These are phyloP conservation scores for Xylariaceae sp. DNA, from an alignment of 2,329 filamentous ascomycete genomes.

Conservation along the genomic window DNA sequence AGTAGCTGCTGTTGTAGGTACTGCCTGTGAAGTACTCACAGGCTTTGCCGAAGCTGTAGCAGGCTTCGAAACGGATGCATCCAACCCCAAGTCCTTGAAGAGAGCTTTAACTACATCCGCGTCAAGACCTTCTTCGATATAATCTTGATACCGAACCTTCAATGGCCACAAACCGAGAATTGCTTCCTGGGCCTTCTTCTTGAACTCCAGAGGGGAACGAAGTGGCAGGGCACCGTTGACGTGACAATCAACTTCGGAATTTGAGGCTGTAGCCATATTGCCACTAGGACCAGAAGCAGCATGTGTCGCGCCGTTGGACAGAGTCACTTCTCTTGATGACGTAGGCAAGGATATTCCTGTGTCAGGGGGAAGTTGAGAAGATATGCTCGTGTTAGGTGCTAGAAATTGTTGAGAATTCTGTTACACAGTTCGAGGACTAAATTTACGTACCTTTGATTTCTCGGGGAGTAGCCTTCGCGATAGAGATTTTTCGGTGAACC, in stretches of 20 bases:
- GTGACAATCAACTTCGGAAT: background rate
- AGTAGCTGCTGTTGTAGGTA: slow-evolving; percentile 1
- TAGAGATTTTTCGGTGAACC: slow-evolving; percentile 42
- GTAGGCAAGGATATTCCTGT: background rate
- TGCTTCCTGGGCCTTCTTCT: slow-evolving; percentile 68
- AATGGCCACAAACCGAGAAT: slow-evolving; percentile 68
- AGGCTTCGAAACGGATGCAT: slow-evolving; percentile 44
- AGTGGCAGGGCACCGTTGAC: slow-evolving; percentile 23
- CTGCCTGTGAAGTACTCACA: slow-evolving; percentile 4
- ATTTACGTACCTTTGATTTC: slow-evolving; percentile 34
- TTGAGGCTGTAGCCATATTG: background rate
- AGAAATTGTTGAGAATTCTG: slow-evolving; percentile 4
- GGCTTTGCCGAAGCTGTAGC: slow-evolving; percentile 12
- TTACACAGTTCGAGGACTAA: background rate
- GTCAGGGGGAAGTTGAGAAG: slow-evolving; percentile 4
- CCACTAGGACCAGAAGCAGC: background rate
- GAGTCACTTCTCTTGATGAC: background rate
- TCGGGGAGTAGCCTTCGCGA: slow-evolving; percentile 29
- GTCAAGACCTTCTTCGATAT: slow-evolving; percentile 76
- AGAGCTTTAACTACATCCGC: slow-evolving; percentile 65
- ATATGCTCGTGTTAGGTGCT: slow-evolving; percentile 8
- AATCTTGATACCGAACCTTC: slow-evolving; percentile 75
- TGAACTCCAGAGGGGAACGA: slow-evolving; percentile 47
- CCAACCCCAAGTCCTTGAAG: slow-evolving; percentile 72
- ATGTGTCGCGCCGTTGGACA: background rate